These are phyloP conservation scores for Simplicillium sp. DNA, from an alignment of 2,329 filamentous ascomycete genomes.

Conservation along the genomic window DNA sequence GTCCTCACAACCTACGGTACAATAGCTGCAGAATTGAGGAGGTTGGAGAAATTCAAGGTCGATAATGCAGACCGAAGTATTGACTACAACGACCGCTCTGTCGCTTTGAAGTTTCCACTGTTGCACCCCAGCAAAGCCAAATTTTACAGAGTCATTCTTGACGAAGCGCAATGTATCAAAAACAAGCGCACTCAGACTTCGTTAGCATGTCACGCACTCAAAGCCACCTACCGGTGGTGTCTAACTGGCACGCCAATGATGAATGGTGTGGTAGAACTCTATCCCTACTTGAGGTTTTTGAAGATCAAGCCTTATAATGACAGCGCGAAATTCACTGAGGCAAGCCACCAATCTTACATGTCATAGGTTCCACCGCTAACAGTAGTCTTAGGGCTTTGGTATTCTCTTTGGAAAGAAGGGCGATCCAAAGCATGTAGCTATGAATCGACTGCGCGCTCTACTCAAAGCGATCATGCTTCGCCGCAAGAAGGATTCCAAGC, in stretches of 20 bases:
- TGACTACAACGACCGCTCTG: constrained; percentile 25
- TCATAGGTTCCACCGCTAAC: neutral
- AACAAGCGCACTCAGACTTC: constrained; percentile 67
- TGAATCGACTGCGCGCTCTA: constrained; percentile 63
- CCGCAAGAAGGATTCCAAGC: constrained; percentile 67
- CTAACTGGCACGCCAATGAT: constrained; percentile 82
- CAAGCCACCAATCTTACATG: constrained; percentile 20
- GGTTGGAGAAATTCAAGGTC: constrained; percentile 42
- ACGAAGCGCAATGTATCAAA: constrained; percentile 78
- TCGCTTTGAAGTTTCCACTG: constrained; percentile 38
- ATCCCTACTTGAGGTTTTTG: constrained; percentile 68
- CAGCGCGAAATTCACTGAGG: constrained; percentile 49
- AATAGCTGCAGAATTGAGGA: constrained; percentile 53
- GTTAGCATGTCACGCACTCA: constrained; percentile 55
- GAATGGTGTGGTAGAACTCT: constrained; percentile 73
- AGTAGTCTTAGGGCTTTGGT: constrained; percentile 28
- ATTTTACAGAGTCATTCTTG: constrained; percentile 74
- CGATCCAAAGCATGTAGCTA: constrained; percentile 51
- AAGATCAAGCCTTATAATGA: constrained; percentile 65
- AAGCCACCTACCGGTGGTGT: constrained; percentile 67
- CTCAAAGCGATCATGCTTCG: constrained; percentile 75
- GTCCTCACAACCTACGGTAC: constrained; percentile 83
- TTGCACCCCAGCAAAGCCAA: constrained; percentile 49
- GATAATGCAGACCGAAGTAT: constrained; percentile 30
- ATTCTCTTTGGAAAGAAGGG: constrained; percentile 23